Base-by-base conservation (phyloP, 1,139 yeast genomes). In the Meyerozyma guilliermondii region DNA sequence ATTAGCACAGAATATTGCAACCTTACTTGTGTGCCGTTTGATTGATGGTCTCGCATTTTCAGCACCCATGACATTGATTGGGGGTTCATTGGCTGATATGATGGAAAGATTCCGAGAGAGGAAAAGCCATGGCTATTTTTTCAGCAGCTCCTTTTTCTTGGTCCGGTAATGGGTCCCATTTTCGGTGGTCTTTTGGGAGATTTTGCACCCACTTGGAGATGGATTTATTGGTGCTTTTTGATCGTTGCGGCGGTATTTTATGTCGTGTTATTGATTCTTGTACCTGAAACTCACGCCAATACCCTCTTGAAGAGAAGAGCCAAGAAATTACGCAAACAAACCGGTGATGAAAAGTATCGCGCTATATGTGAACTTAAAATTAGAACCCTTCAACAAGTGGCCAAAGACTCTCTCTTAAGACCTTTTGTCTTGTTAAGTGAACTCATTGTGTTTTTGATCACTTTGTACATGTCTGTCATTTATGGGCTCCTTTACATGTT, bases 1-100 rank as follows among this genome's bases (percentile, higher is more conserved):
- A 0, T 69, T 69, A 22, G 91, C 91, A 5, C 59, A 76, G 52
- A 85, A 85, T 59, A 83, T 85, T 50, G 91, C 79, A 16, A 83
- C 91, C 7, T 63, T 86, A 42, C 56, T 84, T 34, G 81, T 27
- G 13, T 11, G 30, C 5, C 30, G 30, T 11, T 27, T 27, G 30
- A 27, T 27, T 13, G 30, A 27, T 29, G 52, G 52, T 1, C 31
- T 48, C 11, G 43, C 46, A 4, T 49, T 49, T 27, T 42, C 47
- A 4, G 52, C 52, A 1, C 52, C 52, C 17, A 48, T 49, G 50
- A 45, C 49, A 16, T 42, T 49, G 39, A 49, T 49, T 35, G 52
- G 52, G 0, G 52, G 52, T 14, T 49, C 52, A 7, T 43, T 49
- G 31, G 49, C 52, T 4, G 52, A 49, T 20, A 45, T 49, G n/a